phyloP scores from a whole-genome alignment of 1,284 basidiomycete species.

The Melampsora americana region DNA sequence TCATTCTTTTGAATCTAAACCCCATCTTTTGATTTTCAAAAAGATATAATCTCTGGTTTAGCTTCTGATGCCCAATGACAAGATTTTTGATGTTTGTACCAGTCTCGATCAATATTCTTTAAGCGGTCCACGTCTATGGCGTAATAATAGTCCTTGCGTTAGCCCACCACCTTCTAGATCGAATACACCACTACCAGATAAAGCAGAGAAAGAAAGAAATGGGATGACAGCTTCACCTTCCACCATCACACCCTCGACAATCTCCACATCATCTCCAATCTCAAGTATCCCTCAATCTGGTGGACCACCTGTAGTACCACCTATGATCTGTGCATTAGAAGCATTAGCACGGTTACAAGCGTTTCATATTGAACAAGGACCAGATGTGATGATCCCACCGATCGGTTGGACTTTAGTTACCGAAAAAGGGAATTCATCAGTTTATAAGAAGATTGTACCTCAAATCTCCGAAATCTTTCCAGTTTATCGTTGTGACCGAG shows the following conservation, averaged over 20 bases:
- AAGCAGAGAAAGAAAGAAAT: not conserved
- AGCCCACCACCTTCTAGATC: conserved; percentile 24
- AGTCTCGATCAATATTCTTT: conserved; percentile 44
- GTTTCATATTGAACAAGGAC: conserved; percentile 64
- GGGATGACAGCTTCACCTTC: not conserved
- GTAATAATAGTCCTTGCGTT: conserved; percentile 12
- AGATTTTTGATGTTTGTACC: not conserved
- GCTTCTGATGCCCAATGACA: conserved; percentile 4
- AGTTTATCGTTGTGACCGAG: conserved; percentile 82
- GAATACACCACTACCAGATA: conserved; percentile 2
- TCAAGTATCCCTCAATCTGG: conserved; percentile 9
- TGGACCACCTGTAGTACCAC: conserved; percentile 55
- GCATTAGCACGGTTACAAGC: conserved; percentile 73
- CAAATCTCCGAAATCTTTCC: conserved; percentile 77
- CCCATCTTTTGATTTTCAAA: not conserved
- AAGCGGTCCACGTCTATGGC: conserved; percentile 39
- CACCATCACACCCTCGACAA: conserved; percentile 4
- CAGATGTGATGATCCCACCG: conserved; percentile 55
- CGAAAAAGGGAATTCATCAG: conserved; percentile 71
- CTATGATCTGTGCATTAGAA: conserved; percentile 73
- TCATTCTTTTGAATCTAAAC: conserved; percentile 10
- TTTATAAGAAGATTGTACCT: conserved; percentile 71
- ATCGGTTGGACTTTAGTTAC: conserved; percentile 78
- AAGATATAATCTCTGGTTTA: conserved; percentile 3
- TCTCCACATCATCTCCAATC: conserved; percentile 4